Base-by-base conservation (phyloP, 2,329 filamentous ascomycete species). In the Fusarium odoratissimum region DNA sequence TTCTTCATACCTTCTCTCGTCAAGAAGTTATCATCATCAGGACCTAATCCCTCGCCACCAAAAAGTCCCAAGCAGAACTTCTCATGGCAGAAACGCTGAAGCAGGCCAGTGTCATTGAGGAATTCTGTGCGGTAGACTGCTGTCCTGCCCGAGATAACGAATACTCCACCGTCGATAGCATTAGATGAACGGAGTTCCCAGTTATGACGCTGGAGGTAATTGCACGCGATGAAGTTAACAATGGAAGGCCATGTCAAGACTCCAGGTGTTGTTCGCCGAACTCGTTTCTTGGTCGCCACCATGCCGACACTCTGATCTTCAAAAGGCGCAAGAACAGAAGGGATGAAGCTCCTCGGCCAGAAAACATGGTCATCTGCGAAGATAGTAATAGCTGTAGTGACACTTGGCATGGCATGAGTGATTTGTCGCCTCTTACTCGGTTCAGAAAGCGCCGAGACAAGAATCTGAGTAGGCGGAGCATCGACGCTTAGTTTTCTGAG, bases 191-290 rank as follows among this genome's bases (percentile, higher is more conserved):
- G 84, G 58, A 89, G 87, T 75, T 91, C 90, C 77, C 87, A 91
- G 75, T 91, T 91, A 78, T 91, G 88, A 0, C 89, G 86, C 72
- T 88, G 85, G 2, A 92, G 84, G 75, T 91, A 91, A n/a, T 85
- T 78, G 35, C 86, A 86, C 0, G 87, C 89, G 23, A 91, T 81
- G 75, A 90, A 85, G 78, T 91, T 90, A 78, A 84, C 84, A 58
- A 86, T 79, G 0, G 79, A 80, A 1, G 40, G 35, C 60, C 79
- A 79, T 8, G 60, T 61, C 77, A 77, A 80, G 3, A 78, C 35
- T 8, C 78, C 77, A 0, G 71, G 70, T 0, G 61, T 59, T 11
- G 81, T 80, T 5, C 87, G 84, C 10, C 81, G 79, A 11, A 89
- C 87, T 0, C 83, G 83, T 79, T 91, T 91, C 74, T 85, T 86